A percentile compares a stretch with the other conserved stretches of the same genome.
These are phyloP conservation scores for Linnemannia schmuckeri DNA, from an alignment of 192 early-diverging fungal genomes.

Conservation along the genomic window DNA sequence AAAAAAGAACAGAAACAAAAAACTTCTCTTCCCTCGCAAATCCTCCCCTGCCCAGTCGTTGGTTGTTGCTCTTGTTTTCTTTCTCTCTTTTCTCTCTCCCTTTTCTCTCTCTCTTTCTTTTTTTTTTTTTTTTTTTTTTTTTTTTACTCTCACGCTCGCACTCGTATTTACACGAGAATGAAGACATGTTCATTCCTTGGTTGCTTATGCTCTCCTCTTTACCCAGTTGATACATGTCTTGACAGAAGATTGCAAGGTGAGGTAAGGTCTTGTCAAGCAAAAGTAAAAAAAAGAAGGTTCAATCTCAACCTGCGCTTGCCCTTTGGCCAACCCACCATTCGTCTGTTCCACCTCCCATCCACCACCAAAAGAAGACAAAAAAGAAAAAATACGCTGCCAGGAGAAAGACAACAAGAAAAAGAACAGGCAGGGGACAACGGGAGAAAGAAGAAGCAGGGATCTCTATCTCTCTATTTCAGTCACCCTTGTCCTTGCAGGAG, in stretches of 20 bases:
- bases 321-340: not conserved
- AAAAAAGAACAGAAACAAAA: no score
- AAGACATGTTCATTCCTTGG: not conserved
- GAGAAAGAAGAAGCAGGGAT: no score
- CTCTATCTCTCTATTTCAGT: no score
- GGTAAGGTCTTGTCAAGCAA: no score
- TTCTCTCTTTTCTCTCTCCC: not conserved
- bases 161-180: not conserved
- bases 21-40: not conserved
- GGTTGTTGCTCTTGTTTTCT: not conserved
- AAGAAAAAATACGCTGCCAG: no score
- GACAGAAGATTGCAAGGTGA: not conserved
- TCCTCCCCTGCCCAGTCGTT: not conserved
- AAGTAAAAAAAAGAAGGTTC: not conserved
- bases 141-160: not conserved
- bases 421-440: no score
- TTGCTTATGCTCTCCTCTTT: not conserved
- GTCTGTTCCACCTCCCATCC: not conserved
- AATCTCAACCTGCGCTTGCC: constrained; percentile 1
- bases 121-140: no score
- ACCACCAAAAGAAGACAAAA: no score
- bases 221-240: not conserved
- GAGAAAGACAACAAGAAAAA: no score
- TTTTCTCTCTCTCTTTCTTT: not conserved
- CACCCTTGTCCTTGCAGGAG: no score